Conservation (phyloP, 1,139 yeast species). For the Eremothecium sinecaudum region DNA sequence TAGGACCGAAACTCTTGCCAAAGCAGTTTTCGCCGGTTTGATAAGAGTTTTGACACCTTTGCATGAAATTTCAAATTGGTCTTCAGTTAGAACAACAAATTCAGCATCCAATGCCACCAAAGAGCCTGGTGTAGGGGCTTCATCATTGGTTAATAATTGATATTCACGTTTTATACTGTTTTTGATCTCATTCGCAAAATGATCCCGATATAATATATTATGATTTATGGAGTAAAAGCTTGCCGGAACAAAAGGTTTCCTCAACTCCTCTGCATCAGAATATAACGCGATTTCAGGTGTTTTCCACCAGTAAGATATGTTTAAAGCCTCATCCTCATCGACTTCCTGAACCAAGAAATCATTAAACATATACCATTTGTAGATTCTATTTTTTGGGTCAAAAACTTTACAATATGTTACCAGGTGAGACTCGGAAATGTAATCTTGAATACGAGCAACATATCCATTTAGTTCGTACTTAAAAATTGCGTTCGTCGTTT, state of each 20-base stretch:
- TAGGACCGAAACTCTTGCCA: slow-evolving; percentile 84
- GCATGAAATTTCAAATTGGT: slow-evolving; percentile 65
- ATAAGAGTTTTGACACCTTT: slow-evolving; percentile 62
- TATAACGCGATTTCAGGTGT: slow-evolving; percentile 69
- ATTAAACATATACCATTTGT: slow-evolving; percentile 76
- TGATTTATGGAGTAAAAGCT: slow-evolving; percentile 42
- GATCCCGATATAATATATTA: slow-evolving; percentile 62
- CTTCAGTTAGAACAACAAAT: slow-evolving; percentile 76
- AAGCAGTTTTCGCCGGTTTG: slow-evolving; percentile 64
- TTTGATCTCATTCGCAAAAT: slow-evolving; percentile 63
- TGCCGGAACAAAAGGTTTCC: slow-evolving; percentile 34
- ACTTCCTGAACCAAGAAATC: slow-evolving; percentile 84
- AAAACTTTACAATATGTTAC: slow-evolving; percentile 50
- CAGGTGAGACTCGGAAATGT: slow-evolving; percentile 45
- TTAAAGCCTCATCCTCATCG: slow-evolving; percentile 56
- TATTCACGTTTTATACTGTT: slow-evolving; percentile 54
- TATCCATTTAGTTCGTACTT: slow-evolving; percentile 56
- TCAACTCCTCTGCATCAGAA: slow-evolving; percentile 36
- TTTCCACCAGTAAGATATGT: slow-evolving; percentile 70
- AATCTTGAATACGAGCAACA: slow-evolving; percentile 59
- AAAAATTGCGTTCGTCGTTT: slow-evolving; percentile 29
- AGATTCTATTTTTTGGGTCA: slow-evolving; percentile 24
- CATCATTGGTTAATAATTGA: slow-evolving; percentile 51
- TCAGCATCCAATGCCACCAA: slow-evolving; percentile 94
- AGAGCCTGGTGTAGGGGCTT: slow-evolving; percentile 67